Percentiles rank a stretch among this genome's conserved stretches.
These are phyloP conservation scores for Metarhizium robertsii DNA, from an alignment of 2,329 filamentous ascomycete species.

Conservation along the genomic window DNA sequence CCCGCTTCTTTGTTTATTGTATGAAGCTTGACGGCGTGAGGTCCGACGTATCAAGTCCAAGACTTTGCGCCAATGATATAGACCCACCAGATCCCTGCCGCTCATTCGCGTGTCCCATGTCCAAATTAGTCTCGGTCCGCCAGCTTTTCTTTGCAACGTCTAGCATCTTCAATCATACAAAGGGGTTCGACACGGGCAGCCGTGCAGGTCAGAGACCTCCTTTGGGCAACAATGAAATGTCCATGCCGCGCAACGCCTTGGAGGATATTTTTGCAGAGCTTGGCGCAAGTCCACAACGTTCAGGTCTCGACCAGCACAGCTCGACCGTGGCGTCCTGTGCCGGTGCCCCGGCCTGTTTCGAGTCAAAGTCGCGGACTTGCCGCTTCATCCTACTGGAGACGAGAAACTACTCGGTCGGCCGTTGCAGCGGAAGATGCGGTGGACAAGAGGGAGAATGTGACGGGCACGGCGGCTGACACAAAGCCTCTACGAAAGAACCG, in stretches of 20 bases:
- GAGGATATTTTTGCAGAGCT: conserved; percentile 37
- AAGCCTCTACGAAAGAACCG: background rate
- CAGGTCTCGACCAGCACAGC: conserved; percentile 10
- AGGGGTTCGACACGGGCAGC: background rate
- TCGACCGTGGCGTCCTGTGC: background rate
- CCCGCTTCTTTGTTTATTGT: no score
- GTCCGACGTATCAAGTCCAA: no score
- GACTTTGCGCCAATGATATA: background rate
- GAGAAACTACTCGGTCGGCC: background rate
- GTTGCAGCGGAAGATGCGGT: background rate
- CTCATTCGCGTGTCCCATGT: background rate
- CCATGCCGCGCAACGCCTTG: conserved; percentile 36
- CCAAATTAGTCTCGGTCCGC: background rate
- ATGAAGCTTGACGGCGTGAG: no score
- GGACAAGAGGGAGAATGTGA: background rate
- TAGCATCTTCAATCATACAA: background rate
- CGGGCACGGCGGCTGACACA: background rate
- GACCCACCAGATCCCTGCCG: conserved; percentile 4
- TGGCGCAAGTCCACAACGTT: conserved; percentile 30
- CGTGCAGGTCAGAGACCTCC: background rate
- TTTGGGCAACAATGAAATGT: conserved; percentile 32
- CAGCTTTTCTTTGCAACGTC: background rate
- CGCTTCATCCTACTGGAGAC: conserved; percentile 7
- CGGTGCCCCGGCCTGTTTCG: background rate
- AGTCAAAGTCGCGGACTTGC: conserved; percentile 12